Evolutionary conservation across 1,284 basidiomycete species (phyloP), one percentile per base, ranked within the genome.

Genomic region (Ganoderma sinense): DNA sequence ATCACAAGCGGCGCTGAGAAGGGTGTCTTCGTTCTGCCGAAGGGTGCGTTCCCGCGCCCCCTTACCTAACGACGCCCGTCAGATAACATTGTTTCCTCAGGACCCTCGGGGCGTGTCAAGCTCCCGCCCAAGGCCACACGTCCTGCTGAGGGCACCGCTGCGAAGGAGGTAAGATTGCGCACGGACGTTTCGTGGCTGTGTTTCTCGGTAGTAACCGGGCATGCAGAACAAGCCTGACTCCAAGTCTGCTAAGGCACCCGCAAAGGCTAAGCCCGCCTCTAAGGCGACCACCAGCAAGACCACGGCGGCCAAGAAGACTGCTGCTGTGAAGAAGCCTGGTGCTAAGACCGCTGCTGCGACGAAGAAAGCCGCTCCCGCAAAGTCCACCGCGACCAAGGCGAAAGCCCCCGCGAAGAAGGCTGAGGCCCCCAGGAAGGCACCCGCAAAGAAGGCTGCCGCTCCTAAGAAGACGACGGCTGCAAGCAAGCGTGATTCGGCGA

Each of bases 21-120:
- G 80, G 89, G 90, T 66, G 83, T 91, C 75, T 96, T 98, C 79
- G 82, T 89, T 64, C 88, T 97, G 62, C 96, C 96, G 78, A 97
- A 97, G 88, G 96, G 96, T 92, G 71, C 71, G 74, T 75, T 58
- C 68, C 63, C 68, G 58, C 66, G 41, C 45, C 60, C 69, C 59
- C 14, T 69, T 64, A 67, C 29, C 39, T 40, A 41, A 64, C 20
- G 33, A 43, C 55, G 64, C 55, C 33, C 53, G 56, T 51, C 55
- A 70, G 67, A 45, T 69, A 53, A 70, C 39, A 59, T 63, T 51
- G 69, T 68, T 43, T 61, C 60, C 39, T 33, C 75, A 93, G 91
- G 91, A 40, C 89, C 86, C 18, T 88, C 91, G 70, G 96, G 96
- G 65, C 91, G 93, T 76, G 93, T 97, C 71, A 97, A 97, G 84